Conservation (phyloP, 768 basidiomycete genomes). For the Neoboletus brunneissimus region DNA sequence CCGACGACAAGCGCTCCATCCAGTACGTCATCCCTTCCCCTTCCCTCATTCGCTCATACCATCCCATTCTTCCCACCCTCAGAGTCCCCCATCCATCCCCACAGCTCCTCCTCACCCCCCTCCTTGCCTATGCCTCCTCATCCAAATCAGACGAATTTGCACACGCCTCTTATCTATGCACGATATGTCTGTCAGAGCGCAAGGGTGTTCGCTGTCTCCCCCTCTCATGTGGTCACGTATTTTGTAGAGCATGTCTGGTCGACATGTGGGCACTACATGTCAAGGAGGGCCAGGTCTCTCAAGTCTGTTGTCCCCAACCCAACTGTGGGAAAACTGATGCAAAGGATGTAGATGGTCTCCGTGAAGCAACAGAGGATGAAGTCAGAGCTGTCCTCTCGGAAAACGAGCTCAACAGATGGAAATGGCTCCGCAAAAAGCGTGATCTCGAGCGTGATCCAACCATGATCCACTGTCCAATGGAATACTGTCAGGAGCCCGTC, state of each 20-base stretch:
- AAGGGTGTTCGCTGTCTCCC: slow-evolving; percentile 77
- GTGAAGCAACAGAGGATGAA: slow-evolving; percentile 66
- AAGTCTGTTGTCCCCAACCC: slow-evolving; percentile 80
- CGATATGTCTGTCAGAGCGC: slow-evolving; percentile 69
- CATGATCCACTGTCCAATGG: slow-evolving; percentile 77
- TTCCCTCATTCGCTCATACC: slow-evolving; percentile 31
- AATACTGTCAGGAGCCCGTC: slow-evolving; percentile 79
- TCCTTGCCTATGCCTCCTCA: slow-evolving; percentile 48
- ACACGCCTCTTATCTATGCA: slow-evolving; percentile 63
- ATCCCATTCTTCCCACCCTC: background rate
- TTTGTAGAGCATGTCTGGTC: slow-evolving; percentile 75
- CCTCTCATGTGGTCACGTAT: slow-evolving; percentile 72
- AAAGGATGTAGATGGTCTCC: slow-evolving; percentile 26
- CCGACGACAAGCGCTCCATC: slow-evolving; percentile 32
- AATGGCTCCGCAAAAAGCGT: slow-evolving; percentile 70
- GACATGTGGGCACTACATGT: slow-evolving; percentile 85
- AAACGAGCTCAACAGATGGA: slow-evolving; percentile 68
- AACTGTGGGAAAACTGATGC: slow-evolving; percentile 59
- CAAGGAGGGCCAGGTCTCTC: slow-evolving; percentile 69
- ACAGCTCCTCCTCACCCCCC: slow-evolving; percentile 44
- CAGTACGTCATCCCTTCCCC: slow-evolving; percentile 14
- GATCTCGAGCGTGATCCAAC: slow-evolving; percentile 76
- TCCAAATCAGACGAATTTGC: slow-evolving; percentile 55
- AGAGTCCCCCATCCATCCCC: slow-evolving; percentile 56
- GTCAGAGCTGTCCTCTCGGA: slow-evolving; percentile 68